A percentile compares a stretch with the other conserved stretches of the same genome.
phyloP scores from a whole-genome alignment of 345 rosid genomes.

The Brassica juncea region DNA sequence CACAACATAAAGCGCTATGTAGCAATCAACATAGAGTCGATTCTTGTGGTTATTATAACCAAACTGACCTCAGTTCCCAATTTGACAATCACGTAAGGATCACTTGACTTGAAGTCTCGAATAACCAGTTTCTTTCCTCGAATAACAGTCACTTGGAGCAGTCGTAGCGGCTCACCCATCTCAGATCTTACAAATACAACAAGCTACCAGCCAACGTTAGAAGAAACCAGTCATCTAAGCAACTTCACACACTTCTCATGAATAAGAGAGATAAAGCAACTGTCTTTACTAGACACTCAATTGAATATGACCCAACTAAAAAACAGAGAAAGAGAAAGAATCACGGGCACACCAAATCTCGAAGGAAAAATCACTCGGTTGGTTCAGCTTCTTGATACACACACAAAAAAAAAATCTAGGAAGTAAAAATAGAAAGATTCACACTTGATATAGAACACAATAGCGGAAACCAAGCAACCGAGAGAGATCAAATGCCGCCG shows the following conservation, averaged over 20 bases:
- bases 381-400: conserved; percentile 14
- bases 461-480: not conserved
- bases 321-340: conserved; percentile 9
- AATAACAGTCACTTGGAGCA: conserved; percentile 72
- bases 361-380: not conserved
- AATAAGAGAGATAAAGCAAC: conserved; percentile 6
- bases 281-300: conserved; percentile 13
- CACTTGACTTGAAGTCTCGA: conserved; percentile 94
- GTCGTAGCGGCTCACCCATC: conserved; percentile 73
- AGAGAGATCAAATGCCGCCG: conserved; percentile 15
- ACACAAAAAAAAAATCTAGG: not conserved
- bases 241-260: conserved; percentile 4
- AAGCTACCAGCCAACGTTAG: conserved; percentile 6
- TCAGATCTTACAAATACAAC: conserved; percentile 26
- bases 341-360: not conserved
- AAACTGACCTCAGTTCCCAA: conserved; percentile 70
- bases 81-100: conserved; percentile 93
- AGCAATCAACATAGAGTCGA: not conserved
- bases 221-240: conserved; percentile 10
- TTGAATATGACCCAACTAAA: not conserved
- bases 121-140: conserved; percentile 82
- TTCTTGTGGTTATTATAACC: not conserved
- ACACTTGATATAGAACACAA: conserved; percentile 1
- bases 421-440: not conserved
- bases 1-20: not conserved